phyloP scores from a whole-genome alignment of 2,329 filamentous ascomycete species.

The Colletotrichum limetticola region DNA sequence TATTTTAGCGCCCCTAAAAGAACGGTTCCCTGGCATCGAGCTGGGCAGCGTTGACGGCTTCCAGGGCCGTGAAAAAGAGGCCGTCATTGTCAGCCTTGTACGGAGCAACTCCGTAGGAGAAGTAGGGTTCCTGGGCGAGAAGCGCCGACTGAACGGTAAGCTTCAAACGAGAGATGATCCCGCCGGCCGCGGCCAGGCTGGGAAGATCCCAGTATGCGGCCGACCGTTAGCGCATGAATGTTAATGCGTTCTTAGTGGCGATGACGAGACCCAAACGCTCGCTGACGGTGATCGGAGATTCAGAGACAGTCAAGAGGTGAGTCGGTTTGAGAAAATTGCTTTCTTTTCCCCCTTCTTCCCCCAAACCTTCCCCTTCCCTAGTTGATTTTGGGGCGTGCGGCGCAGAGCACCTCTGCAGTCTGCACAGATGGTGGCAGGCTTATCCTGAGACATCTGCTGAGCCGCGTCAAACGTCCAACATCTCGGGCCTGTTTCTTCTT shows the following conservation, averaged over 20 bases:
- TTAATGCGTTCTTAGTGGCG: constrained; percentile 76
- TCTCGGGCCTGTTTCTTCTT: constrained; percentile 24
- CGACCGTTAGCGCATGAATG: constrained; percentile 33
- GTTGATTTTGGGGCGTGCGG: constrained; percentile 20
- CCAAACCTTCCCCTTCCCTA: background rate
- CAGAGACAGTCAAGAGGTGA: constrained; percentile 90
- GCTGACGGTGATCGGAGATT: constrained; percentile 91
- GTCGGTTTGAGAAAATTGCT: constrained; percentile 49
- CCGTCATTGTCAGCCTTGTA: constrained; percentile 92
- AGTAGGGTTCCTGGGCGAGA: constrained; percentile 93
- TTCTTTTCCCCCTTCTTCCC: constrained; percentile 18
- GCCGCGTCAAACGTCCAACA: constrained; percentile 20
- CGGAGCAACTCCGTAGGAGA: constrained; percentile 88
- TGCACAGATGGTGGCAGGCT: constrained; percentile 17
- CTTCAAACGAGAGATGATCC: constrained; percentile 32
- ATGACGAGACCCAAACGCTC: constrained; percentile 96
- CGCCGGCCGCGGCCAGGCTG: background rate
- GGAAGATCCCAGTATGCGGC: constrained; percentile 9
- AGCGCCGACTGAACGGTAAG: constrained; percentile 90
- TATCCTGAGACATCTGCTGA: constrained; percentile 25
- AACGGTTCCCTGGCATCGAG: constrained; percentile 85
- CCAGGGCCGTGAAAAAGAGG: constrained; percentile 97
- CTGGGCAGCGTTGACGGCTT: constrained; percentile 98
- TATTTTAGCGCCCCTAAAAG: constrained; percentile 82
- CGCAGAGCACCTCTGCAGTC: constrained; percentile 6